Evolutionary conservation across 139 green algal species (phyloP).

Genomic region (Chlorella sp.): DNA sequence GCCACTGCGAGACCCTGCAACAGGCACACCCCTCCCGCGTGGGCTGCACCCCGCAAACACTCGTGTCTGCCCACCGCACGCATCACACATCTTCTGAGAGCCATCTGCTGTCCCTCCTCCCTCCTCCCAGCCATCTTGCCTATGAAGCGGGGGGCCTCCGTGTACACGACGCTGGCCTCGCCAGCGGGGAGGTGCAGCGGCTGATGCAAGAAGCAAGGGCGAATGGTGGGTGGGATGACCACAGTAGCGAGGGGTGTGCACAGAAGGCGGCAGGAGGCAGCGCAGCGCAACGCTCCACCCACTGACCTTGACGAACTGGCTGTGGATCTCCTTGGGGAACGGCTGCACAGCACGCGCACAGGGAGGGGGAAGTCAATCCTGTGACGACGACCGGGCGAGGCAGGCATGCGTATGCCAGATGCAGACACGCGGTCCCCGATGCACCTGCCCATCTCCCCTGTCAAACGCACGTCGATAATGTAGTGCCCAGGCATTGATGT

Average conservation of each 20-base stretch:
- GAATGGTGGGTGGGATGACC: neutral
- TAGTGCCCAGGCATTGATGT: neutral
- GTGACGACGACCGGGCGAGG: neutral
- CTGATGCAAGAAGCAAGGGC: neutral
- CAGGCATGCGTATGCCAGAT: neutral
- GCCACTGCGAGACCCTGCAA: too few relatives aligned
- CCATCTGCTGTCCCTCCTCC: too few relatives aligned
- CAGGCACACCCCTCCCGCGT: too few relatives aligned
- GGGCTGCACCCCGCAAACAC: too few relatives aligned
- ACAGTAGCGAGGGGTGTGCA: neutral
- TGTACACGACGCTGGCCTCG: neutral
- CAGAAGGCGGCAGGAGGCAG: neutral
- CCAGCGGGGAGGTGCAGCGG: neutral
- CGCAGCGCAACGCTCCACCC: neutral
- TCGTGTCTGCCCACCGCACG: too few relatives aligned
- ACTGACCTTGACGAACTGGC: neutral
- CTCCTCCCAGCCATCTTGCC: too few relatives aligned
- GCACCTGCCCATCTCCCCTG: neutral
- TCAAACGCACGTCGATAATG: neutral
- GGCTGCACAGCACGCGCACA: slow-evolving; percentile 1
- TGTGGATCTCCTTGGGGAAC: slow-evolving; percentile 3
- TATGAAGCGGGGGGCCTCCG: neutral
- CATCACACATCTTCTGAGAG: too few relatives aligned
- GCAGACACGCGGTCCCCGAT: neutral
- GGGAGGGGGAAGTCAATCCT: neutral